phyloP scores from a whole-genome alignment of 78 protist species.

The Reticulomyxa filosa region DNA sequence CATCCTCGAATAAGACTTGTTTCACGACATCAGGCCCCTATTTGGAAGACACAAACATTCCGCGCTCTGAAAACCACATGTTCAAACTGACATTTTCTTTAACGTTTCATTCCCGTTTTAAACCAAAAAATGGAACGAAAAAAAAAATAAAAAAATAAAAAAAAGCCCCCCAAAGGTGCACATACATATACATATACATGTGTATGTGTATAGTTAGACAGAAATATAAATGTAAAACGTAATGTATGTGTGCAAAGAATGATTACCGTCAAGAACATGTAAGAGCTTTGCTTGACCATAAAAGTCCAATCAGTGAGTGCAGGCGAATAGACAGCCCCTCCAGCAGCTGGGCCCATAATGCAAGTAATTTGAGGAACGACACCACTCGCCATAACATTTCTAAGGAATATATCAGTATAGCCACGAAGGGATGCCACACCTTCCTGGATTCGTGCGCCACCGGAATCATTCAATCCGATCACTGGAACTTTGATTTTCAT shows the following conservation, averaged over 20 bases:
- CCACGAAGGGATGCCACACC: constrained; percentile 90
- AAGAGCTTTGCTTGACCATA: constrained; percentile 69
- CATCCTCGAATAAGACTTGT: constrained; percentile 7
- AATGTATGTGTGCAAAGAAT: too few relatives aligned
- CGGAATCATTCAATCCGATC: constrained; percentile 88
- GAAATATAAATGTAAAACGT: too few relatives aligned
- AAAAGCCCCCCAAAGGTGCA: too few relatives aligned
- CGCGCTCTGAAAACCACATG: too few relatives aligned
- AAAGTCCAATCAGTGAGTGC: constrained; percentile 85
- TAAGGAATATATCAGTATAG: constrained; percentile 50
- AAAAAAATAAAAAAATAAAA: too few relatives aligned
- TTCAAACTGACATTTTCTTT: too few relatives aligned
- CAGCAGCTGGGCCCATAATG: constrained; percentile 95
- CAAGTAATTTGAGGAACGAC: constrained; percentile 80
- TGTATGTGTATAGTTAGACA: too few relatives aligned
- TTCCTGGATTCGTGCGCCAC: constrained; percentile 94
- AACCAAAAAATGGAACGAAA: too few relatives aligned
- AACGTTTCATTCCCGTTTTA: too few relatives aligned
- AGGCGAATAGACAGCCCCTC: constrained; percentile 90
- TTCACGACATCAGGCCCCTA: constrained; percentile 14
- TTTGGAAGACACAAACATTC: too few relatives aligned
- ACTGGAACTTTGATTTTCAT: constrained; percentile 80
- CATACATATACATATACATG: too few relatives aligned
- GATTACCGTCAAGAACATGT: constrained; percentile 86
- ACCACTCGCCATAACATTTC: constrained; percentile 47